Percentiles rank a stretch among this genome's conserved stretches.
Conservation (phyloP, 257 asterid species). For the Capsicum pubescens region DNA sequence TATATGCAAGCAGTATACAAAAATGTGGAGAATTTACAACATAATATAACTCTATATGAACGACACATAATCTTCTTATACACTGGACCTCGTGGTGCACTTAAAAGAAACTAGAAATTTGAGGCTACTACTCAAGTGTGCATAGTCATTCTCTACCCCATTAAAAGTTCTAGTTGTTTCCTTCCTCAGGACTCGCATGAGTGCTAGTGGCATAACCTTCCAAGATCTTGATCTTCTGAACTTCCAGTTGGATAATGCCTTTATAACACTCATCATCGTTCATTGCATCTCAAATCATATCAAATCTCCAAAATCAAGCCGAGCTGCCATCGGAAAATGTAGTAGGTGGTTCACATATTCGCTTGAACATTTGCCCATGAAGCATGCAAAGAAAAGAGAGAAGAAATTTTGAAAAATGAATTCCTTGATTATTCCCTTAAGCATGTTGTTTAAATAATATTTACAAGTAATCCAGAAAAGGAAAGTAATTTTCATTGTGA, state of each 20-base stretch:
- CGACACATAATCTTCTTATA: not conserved
- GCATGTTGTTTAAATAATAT: not conserved
- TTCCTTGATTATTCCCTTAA: not conserved
- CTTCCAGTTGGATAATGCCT: not conserved
- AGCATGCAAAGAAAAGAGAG: not conserved
- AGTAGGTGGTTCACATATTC: not conserved
- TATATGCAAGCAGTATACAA: not conserved
- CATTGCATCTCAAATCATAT: not conserved
- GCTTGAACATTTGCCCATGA: not conserved
- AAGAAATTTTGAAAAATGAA: not conserved
- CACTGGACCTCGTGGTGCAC: not conserved
- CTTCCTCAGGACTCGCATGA: not conserved
- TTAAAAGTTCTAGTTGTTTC: not conserved
- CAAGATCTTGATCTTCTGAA: not conserved
- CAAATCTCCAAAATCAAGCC: not conserved
- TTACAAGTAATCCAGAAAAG: not conserved
- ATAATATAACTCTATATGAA: not conserved
- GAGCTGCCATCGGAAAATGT: not conserved
- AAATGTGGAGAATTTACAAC: not conserved
- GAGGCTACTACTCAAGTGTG: not conserved
- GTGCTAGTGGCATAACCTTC: not conserved
- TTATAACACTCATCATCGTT: not conserved
- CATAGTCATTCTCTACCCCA: constrained; percentile 2
- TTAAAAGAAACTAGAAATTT: not conserved
- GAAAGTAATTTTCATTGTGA: not conserved